Evolutionary conservation across 345 rosid genomes (phyloP).

Genomic region (Litchi chinensis): DNA sequence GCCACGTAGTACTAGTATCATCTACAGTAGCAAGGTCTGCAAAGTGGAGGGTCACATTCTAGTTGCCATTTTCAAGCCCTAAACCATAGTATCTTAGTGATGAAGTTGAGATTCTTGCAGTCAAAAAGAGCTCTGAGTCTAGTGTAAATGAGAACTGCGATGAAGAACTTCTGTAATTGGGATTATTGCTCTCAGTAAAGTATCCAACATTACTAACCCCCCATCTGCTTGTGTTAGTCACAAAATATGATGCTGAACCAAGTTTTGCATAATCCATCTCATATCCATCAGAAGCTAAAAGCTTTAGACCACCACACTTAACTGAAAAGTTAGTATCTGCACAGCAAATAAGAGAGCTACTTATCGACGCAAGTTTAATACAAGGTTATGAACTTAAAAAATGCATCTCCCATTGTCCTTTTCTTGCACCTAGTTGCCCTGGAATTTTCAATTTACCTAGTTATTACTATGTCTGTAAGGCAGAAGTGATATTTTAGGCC

Average conservation of each 20-base stretch:
- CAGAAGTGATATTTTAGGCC: not conserved
- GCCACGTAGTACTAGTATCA: slow-evolving; percentile 29
- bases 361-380: not conserved
- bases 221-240: slow-evolving; percentile 43
- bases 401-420: not conserved
- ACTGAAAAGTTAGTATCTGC: slow-evolving; percentile 58
- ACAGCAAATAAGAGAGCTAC: not conserved
- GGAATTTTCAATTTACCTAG: not conserved
- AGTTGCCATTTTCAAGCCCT: slow-evolving; percentile 82
- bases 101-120: slow-evolving; percentile 68
- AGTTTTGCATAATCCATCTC: slow-evolving; percentile 55
- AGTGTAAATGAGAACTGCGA: slow-evolving; percentile 42
- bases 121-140: slow-evolving; percentile 46
- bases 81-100: slow-evolving; percentile 80
- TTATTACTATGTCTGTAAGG: not conserved
- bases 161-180: slow-evolving; percentile 28
- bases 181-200: slow-evolving; percentile 34
- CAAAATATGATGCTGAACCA: slow-evolving; percentile 63
- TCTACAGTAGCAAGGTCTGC: slow-evolving; percentile 39
- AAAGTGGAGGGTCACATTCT: slow-evolving; percentile 53
- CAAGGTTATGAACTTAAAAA: not conserved
- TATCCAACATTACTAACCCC: slow-evolving; percentile 51
- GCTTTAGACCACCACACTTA: slow-evolving; percentile 66
- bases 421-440: not conserved
- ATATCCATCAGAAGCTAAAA: slow-evolving; percentile 39